Conservation (phyloP, 768 basidiomycete species). For the Boletales sp. region DNA sequence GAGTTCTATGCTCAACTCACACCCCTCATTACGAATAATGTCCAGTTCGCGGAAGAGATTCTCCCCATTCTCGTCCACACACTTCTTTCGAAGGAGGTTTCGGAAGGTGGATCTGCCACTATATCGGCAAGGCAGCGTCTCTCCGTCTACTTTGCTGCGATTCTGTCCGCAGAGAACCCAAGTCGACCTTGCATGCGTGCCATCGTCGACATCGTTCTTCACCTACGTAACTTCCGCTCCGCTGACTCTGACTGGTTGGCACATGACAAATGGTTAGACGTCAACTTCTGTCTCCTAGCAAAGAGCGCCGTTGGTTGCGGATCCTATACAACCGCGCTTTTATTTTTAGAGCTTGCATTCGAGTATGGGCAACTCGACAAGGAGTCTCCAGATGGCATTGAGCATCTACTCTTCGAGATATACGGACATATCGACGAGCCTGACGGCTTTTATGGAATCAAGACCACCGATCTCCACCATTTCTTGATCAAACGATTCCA, state of each 20-base stretch:
- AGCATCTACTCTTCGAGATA: constrained; percentile 83
- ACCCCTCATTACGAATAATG: constrained; percentile 52
- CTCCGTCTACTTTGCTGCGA: constrained; percentile 21
- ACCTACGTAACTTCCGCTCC: constrained; percentile 68
- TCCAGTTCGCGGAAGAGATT: constrained; percentile 58
- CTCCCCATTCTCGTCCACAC: constrained; percentile 77
- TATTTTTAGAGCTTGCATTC: constrained; percentile 80
- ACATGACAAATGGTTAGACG: constrained; percentile 76
- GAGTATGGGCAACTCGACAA: constrained; percentile 40
- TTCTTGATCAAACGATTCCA: constrained; percentile 84
- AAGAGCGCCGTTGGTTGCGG: constrained; percentile 72
- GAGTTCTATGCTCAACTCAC: constrained; percentile 68
- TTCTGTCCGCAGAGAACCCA: constrained; percentile 24
- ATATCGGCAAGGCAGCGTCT: constrained; percentile 17
- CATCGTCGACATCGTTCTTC: constrained; percentile 73
- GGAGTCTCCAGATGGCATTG: constrained; percentile 37
- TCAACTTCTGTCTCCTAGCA: constrained; percentile 73
- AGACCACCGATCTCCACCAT: constrained; percentile 68
- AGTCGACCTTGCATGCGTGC: constrained; percentile 47
- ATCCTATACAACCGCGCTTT: constrained; percentile 83
- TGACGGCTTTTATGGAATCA: constrained; percentile 96
- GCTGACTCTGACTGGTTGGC: constrained; percentile 40
- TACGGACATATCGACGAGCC: constrained; percentile 97
- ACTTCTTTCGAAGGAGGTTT: constrained; percentile 41
- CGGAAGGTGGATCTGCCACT: constrained; percentile 1